phyloP scores from a whole-genome alignment of 768 basidiomycete genomes.

The Gelatoporia subvermispora region DNA sequence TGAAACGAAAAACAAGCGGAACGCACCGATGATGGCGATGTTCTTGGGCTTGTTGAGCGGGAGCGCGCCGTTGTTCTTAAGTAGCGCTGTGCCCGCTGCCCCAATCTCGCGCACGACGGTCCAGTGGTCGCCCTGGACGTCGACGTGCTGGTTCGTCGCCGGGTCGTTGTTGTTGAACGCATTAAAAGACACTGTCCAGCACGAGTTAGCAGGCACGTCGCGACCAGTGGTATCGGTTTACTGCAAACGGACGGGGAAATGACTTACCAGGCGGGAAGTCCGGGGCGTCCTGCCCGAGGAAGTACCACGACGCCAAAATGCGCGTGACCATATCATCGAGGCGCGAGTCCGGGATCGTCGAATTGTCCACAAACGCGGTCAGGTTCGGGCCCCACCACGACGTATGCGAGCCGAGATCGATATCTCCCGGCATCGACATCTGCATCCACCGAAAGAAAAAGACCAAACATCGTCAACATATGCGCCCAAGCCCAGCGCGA shows the following conservation, averaged over 20 bases:
- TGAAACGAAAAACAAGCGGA: constrained; percentile 32
- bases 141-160: constrained; percentile 52
- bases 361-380: constrained; percentile 63
- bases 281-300: constrained; percentile 54
- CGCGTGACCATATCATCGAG: constrained; percentile 82
- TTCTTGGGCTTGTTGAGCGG: constrained; percentile 57
- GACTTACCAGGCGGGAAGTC: constrained; percentile 48
- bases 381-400: constrained; percentile 69
- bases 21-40: constrained; percentile 57
- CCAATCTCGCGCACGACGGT: constrained; percentile 68
- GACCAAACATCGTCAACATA: neutral
- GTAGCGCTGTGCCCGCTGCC: constrained; percentile 64
- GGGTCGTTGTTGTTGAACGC: constrained; percentile 50
- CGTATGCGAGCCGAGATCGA: constrained; percentile 42
- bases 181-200: constrained; percentile 68
- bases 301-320: constrained; percentile 69
- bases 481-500: neutral
- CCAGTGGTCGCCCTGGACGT: constrained; percentile 68
- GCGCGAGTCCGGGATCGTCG: constrained; percentile 59
- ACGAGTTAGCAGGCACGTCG: too few species aligned
- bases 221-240: neutral
- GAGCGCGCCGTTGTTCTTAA: constrained; percentile 65
- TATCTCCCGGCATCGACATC: constrained; percentile 72
- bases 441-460: constrained; percentile 17
- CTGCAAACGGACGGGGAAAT: neutral